These are phyloP conservation scores for Crataegus laevigata DNA, from an alignment of 306 rosid genomes.

Conservation along the genomic window DNA sequence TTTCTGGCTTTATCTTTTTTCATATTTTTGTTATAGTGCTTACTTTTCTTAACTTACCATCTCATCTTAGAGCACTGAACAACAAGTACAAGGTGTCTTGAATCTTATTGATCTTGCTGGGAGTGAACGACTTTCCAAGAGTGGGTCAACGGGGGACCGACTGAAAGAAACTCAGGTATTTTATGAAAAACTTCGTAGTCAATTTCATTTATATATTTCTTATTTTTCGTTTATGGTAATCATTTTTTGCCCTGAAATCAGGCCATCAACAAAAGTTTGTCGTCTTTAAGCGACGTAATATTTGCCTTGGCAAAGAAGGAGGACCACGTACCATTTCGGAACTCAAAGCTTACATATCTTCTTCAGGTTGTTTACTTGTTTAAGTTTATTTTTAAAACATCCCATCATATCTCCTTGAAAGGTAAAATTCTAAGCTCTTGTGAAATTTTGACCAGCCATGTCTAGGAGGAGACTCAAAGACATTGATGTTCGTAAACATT, in stretches of 20 bases:
- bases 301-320: conserved; percentile 95
- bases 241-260: conserved; percentile 16
- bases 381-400: not conserved
- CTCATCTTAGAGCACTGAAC: conserved; percentile 71
- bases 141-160: conserved; percentile 93
- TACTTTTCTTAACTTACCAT: not conserved
- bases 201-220: not conserved
- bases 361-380: conserved; percentile 65
- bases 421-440: conserved; percentile 15
- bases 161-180: conserved; percentile 90
- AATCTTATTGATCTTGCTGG: conserved; percentile 99
- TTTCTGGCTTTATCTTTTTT: not conserved
- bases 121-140: conserved; percentile 94
- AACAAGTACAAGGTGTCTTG: conserved; percentile 89
- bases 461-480: conserved; percentile 92
- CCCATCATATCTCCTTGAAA: not conserved
- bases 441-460: conserved; percentile 64
- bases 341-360: conserved; percentile 95
- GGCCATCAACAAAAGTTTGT: conserved; percentile 90
- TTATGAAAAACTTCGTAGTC: conserved; percentile 4
- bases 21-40: not conserved
- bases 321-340: conserved; percentile 83
- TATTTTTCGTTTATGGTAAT: conserved; percentile 3
- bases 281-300: conserved; percentile 89
- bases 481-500: conserved; percentile 87